Base-by-base conservation (phyloP, 1,139 yeast genomes). In the Suhomyces atakaporum region DNA sequence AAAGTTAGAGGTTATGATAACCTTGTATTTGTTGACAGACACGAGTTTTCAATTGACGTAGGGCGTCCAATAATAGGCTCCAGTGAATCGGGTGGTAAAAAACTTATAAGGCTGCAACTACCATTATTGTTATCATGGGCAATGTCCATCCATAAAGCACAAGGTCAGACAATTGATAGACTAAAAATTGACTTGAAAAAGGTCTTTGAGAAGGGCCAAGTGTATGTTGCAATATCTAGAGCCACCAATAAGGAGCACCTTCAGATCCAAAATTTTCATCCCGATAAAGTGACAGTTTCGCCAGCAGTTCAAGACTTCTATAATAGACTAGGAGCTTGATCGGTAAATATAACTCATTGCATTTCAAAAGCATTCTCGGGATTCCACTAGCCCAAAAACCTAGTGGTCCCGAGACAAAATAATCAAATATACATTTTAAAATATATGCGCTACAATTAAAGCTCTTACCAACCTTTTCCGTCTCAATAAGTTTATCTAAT, bases 191-290 rank as follows among this genome's bases (percentile, higher is more conserved):
- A 88, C 51, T 63, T 88, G 38, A 66, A 73, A 20, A 75, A 73
- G 46, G 77, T 82, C 20, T 88, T 88, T 54, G 96, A 87, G 55
- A 81, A 78, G 44, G 98, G 98, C 0, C 98, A 92, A 58, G 95
- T 96, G 0, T 92, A 92, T 57, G 97, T 90, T 14, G 97, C 98
- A 0, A 68, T 90, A 24, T 86, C 96, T 25, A 75, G 98, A 62
- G 96, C 97, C 2, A 86, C 84, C 0, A 75, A 82, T 27, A 79
- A 79, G 43, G 88, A 84, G 7, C 72, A 77, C 19, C 66, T 90
- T 12, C 94, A 90, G 56, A 81, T 90, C 24, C 57, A 75, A 31
- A 87, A 88, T 44, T 90, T 89, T 56, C 69, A 75, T 35, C 79
- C 80, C 7, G 58, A 62, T 7, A 79, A 75, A 45, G 85, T 90